phyloP scores from a whole-genome alignment of 441 rosid species.

The Gossypium trilobum region DNA sequence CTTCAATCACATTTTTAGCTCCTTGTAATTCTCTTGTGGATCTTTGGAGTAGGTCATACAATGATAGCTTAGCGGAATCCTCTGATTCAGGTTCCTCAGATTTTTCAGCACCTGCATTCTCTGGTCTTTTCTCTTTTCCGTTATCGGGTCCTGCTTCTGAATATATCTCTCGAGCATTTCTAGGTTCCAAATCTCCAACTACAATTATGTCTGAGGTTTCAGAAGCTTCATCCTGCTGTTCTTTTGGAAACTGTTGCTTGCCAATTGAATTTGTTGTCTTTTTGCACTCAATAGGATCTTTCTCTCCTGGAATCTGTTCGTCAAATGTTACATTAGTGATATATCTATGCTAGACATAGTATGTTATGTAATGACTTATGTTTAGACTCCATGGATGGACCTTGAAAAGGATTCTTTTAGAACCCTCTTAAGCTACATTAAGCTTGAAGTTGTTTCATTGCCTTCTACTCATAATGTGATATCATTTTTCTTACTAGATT shows the following conservation, averaged over 20 bases:
- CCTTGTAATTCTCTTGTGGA: constrained; percentile 25
- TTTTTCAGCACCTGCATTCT: constrained; percentile 10
- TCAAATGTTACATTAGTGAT: constrained; percentile 17
- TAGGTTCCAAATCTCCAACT: constrained; percentile 20
- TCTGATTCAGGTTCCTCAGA: neutral
- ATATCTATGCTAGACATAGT: constrained; percentile 16
- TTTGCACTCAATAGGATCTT: constrained; percentile 11
- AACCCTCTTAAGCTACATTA: neutral
- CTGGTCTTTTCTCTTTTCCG: constrained; percentile 11
- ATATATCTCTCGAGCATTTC: constrained; percentile 9
- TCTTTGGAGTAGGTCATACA: constrained; percentile 24
- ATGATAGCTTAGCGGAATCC: constrained; percentile 23
- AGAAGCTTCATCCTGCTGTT: constrained; percentile 18
- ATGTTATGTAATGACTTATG: neutral
- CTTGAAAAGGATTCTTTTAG: constrained; percentile 1
- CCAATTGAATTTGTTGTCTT: constrained; percentile 11
- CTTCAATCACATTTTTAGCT: constrained; percentile 21
- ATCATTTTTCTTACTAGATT: neutral
- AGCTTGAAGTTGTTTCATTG: constrained; percentile 1
- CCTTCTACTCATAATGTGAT: neutral
- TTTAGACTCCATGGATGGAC: constrained; percentile 10
- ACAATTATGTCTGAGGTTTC: constrained; percentile 24
- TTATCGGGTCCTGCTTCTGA: constrained; percentile 20
- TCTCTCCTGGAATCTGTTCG: constrained; percentile 23
- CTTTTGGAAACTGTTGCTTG: constrained; percentile 15